Percentiles rank a stretch among this genome's conserved stretches.
phyloP scores from a whole-genome alignment of 176 grass and related monocot species.

The Rhipidocladum racemiflorum region DNA sequence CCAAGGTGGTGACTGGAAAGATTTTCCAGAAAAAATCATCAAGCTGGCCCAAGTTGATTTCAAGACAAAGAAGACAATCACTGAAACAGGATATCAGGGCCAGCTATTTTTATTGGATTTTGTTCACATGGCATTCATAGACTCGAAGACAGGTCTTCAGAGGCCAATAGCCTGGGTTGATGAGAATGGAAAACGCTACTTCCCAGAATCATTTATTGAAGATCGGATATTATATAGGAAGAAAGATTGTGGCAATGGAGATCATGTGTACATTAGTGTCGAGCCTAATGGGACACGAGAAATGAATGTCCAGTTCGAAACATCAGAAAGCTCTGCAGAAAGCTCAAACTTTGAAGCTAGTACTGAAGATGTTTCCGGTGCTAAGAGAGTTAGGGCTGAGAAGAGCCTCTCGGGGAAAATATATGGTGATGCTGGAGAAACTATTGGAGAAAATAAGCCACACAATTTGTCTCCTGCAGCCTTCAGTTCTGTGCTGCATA shows the following conservation, averaged over 20 bases:
- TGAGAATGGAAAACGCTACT: conserved; percentile 58
- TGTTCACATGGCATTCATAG: conserved; percentile 67
- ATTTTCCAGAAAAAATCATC: conserved; percentile 68
- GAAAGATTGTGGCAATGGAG: conserved; percentile 30
- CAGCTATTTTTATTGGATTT: conserved; percentile 77
- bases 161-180: conserved; percentile 90
- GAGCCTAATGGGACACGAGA: conserved; percentile 40
- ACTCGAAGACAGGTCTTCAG: conserved; percentile 53
- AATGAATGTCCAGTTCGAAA: conserved; percentile 31
- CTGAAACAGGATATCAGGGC: conserved; percentile 49
- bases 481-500: conserved; percentile 12
- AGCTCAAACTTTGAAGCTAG: conserved; percentile 76
- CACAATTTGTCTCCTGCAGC: conserved; percentile 36
- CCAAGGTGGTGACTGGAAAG: conserved; percentile 69
- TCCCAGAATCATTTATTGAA: conserved; percentile 60
- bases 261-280: conserved; percentile 28
- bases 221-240: conserved; percentile 40
- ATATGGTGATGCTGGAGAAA: conserved; percentile 40
- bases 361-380: conserved; percentile 46
- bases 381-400: conserved; percentile 47
- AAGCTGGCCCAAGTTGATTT: conserved; percentile 62
- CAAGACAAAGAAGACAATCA: conserved; percentile 66
- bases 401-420: conserved; percentile 10
- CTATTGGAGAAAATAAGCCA: conserved; percentile 67
- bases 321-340: conserved; percentile 66